Evolutionary conservation across 1,284 basidiomycete genomes (phyloP), one percentile per base, ranked within the genome.

Genomic region (Heterobasidion parviporum): DNA sequence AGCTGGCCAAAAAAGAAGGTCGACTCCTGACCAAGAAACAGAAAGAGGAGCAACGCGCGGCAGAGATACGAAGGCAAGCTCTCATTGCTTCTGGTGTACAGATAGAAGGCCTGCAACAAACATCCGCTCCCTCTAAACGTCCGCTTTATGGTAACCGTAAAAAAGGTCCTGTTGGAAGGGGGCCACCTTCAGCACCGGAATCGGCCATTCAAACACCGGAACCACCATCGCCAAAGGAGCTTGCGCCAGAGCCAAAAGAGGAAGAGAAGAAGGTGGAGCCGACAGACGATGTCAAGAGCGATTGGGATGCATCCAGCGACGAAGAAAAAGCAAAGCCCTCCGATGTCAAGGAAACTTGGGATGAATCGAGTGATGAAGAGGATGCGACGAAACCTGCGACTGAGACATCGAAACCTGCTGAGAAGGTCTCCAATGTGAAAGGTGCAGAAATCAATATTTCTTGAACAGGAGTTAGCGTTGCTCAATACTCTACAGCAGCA

Each of bases 1-100:
- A 94, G 64, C 67, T 87, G 49, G 85, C 89, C 20, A 92, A 89
- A 78, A 94, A 94, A 68, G 94, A 97, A 71, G 94, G 94, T 36
- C 83, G 89, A 55, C 74, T 94, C 35, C 79, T 98, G 50, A 97
- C 94, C 6, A 92, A 94, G 68, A 98, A 97, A 73, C 95, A 99
- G 70, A 98, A 95, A 73, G 91, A 93, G 65, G 95, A 98, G 69
- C 88, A 83, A 63, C 89, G 90, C 15, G 89, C 88, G 58, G 95
- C 94, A 8, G 95, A 98, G 70, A 83, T 92, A 41, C 85, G 95
- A 56, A 91, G 89, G 71, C 85, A 96, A 70, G 96, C 96, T 3
- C 80, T 99, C 57, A 79, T 99, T 53, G 85, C 87, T 20, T 91
- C 92, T 34, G 94, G 94, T 51, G 89, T 93, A 56, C 87, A 89